Conservation (phyloP, 371 early-diverging fungal genomes). For the Mycotypha africana region DNA sequence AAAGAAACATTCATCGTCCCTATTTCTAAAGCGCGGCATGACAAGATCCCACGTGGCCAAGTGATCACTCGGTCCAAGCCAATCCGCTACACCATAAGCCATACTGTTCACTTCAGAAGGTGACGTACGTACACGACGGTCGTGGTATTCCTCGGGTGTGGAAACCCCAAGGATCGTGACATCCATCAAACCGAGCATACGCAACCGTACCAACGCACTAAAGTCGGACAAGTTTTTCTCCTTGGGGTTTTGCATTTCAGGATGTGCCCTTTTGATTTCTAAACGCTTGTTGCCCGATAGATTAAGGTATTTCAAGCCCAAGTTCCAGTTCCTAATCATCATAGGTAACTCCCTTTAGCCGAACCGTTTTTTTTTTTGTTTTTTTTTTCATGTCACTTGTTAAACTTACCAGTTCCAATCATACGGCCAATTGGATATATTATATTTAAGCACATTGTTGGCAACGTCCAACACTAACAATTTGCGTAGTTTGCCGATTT, state of each 20-base stretch:
- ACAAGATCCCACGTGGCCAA: slow-evolving; percentile 79
- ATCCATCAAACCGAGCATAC: slow-evolving; percentile 85
- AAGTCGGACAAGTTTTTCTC: slow-evolving; percentile 73
- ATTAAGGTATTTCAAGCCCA: slow-evolving; percentile 83
- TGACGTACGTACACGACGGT: slow-evolving; percentile 83
- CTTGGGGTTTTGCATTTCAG: slow-evolving; percentile 32
- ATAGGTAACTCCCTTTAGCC: background rate
- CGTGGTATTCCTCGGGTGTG: slow-evolving; percentile 76
- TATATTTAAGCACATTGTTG: slow-evolving; percentile 85
- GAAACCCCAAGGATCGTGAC: slow-evolving; percentile 77
- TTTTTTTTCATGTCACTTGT: background rate
- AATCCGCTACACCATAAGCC: slow-evolving; percentile 86
- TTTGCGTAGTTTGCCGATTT: slow-evolving; percentile 77
- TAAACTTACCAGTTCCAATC: slow-evolving; percentile 88
- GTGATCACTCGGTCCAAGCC: slow-evolving; percentile 60
- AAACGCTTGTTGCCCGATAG: slow-evolving; percentile 87
- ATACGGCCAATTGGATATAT: slow-evolving; percentile 92
- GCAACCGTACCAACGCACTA: slow-evolving; percentile 64
- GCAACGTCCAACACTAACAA: slow-evolving; percentile 82
- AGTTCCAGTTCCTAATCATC: slow-evolving; percentile 78
- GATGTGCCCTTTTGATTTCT: slow-evolving; percentile 72
- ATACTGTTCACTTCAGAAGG: slow-evolving; percentile 76
- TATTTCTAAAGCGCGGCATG: slow-evolving; percentile 71
- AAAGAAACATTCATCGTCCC: slow-evolving; percentile 86
- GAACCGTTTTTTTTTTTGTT: too few species aligned